These are phyloP conservation scores for Rosellinia necatrix DNA, from an alignment of 2,329 filamentous ascomycete species.

Conservation along the genomic window DNA sequence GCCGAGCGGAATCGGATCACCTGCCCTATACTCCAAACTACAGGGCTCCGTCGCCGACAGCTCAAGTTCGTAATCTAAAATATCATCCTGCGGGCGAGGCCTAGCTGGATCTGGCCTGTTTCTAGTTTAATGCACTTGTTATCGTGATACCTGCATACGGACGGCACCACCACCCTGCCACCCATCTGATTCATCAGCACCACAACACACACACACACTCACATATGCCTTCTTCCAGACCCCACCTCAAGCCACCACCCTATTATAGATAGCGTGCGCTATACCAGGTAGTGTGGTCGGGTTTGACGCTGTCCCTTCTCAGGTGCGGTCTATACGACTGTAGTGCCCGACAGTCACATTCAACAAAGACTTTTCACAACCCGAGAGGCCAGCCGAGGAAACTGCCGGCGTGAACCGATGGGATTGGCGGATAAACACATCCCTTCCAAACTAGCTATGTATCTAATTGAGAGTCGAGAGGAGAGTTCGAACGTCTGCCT, in stretches of 20 bases:
- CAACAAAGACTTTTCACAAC: background rate
- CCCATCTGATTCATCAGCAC: slow-evolving; percentile 4
- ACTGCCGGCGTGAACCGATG: slow-evolving; percentile 1
- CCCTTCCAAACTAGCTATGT: background rate
- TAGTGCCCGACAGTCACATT: slow-evolving; percentile 3
- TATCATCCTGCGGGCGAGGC: slow-evolving; percentile 15
- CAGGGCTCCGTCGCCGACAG: too few species aligned
- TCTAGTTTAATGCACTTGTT: background rate
- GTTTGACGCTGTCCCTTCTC: background rate
- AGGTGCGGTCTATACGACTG: slow-evolving; percentile 1
- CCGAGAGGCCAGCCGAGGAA: background rate
- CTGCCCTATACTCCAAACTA: too few species aligned
- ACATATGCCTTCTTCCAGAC: background rate
- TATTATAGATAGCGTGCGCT: too few species aligned
- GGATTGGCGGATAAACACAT: slow-evolving; percentile 14
- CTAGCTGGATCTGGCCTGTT: slow-evolving; percentile 3
- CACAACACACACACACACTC: background rate
- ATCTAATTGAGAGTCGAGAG: too few species aligned
- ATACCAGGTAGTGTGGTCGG: background rate
- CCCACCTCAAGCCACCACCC: background rate
- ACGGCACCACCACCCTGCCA: background rate
- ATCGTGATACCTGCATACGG: background rate
- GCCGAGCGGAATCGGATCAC: too few species aligned
- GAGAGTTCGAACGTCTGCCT: too few species aligned
- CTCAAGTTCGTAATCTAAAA: slow-evolving; percentile 13